Evolutionary conservation across 768 basidiomycete genomes (phyloP).

Genomic region (Phaeolepiota aurea): DNA sequence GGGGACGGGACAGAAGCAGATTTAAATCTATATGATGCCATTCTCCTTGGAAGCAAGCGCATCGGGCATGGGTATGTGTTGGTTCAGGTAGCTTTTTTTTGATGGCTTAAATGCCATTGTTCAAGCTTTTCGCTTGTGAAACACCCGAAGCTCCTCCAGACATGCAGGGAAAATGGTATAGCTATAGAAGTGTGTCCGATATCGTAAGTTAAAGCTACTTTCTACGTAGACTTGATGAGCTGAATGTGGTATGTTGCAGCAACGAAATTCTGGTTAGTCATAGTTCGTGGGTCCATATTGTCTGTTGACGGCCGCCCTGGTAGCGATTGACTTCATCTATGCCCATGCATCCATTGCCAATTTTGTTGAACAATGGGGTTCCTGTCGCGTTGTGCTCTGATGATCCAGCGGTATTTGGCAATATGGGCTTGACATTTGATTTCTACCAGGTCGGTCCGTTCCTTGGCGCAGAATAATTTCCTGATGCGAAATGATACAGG

Average conservation of each 20-base stretch:
- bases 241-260: slow-evolving; percentile 20
- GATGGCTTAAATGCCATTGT: neutral
- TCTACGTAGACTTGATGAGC: neutral
- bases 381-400: slow-evolving; percentile 67
- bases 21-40: slow-evolving; percentile 69
- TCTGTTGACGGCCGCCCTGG: slow-evolving; percentile 2
- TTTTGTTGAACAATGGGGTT: slow-evolving; percentile 65
- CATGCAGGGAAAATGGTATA: slow-evolving; percentile 55
- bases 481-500: slow-evolving; percentile 31
- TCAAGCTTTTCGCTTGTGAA: slow-evolving; percentile 66
- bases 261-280: slow-evolving; percentile 62
- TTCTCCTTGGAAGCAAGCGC: slow-evolving; percentile 68
- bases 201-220: slow-evolving; percentile 44
- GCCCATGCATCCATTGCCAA: slow-evolving; percentile 70
- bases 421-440: slow-evolving; percentile 72
- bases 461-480: no score
- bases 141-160: slow-evolving; percentile 64
- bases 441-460: slow-evolving; percentile 81
- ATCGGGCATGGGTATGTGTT: slow-evolving; percentile 70
- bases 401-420: slow-evolving; percentile 72
- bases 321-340: slow-evolving; percentile 73
- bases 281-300: neutral
- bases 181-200: slow-evolving; percentile 75
- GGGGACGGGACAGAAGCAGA: slow-evolving; percentile 70
- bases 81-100: neutral